phyloP scores from a whole-genome alignment of 129 eudicot genomes.

The Lonicera japonica region DNA sequence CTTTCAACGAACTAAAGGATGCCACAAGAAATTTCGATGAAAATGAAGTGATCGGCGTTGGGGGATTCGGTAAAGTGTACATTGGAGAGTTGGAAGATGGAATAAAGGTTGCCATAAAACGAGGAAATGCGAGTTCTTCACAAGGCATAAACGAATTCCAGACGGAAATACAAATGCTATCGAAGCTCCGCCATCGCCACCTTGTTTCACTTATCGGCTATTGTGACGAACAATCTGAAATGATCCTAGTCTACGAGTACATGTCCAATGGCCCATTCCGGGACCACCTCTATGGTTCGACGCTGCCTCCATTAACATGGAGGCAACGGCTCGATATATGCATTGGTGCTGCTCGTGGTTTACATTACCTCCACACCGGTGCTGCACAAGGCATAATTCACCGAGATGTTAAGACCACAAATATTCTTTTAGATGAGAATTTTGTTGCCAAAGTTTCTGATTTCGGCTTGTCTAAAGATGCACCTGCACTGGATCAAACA shows the following conservation, averaged over 20 bases:
- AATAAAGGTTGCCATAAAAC: constrained; percentile 66
- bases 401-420: constrained; percentile 95
- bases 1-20: constrained; percentile 49
- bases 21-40: constrained; percentile 87
- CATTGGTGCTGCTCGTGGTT: constrained; percentile 93
- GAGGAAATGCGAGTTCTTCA: constrained; percentile 74
- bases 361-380: constrained; percentile 96
- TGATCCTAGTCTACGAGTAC: constrained; percentile 90
- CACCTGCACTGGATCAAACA: constrained; percentile 79
- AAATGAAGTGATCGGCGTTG: constrained; percentile 70
- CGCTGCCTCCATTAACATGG: constrained; percentile 60
- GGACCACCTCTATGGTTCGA: constrained; percentile 79
- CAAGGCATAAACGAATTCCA: constrained; percentile 95
- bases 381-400: constrained; percentile 84
- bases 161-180: constrained; percentile 72
- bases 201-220: constrained; percentile 88
- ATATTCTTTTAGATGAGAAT: constrained; percentile 75
- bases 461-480: constrained; percentile 84
- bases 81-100: constrained; percentile 70
- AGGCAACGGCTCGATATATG: constrained; percentile 82
- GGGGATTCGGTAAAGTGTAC: constrained; percentile 97
- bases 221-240: constrained; percentile 79
- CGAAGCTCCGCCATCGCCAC: constrained; percentile 90
- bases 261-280: constrained; percentile 88
- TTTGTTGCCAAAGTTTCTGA: constrained; percentile 84